Base-by-base conservation (phyloP, 495 filamentous ascomycete species). In the Cladorrhinum samala region DNA sequence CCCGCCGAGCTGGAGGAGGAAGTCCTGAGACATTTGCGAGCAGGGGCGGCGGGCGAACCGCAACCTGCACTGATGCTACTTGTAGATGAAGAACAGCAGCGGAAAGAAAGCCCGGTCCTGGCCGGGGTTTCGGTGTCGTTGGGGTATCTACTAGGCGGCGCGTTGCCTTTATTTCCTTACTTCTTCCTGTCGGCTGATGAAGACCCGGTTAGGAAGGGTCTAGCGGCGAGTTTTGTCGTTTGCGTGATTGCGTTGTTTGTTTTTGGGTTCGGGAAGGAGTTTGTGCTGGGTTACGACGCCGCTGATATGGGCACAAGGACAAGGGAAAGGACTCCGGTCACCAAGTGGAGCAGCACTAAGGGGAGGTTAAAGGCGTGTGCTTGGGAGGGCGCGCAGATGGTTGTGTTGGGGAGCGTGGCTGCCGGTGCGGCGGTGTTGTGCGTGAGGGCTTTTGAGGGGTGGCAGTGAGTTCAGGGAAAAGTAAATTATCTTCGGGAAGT, bases 161-260 rank as follows among this genome's bases (percentile, higher is more conserved):
- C 87, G 20, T 68, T 90, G 0, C 86, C 86, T 9, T 66, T 91
- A 7, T 61, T 88, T n/a, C 87, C 87, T 3, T 91, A 91, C 63
- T 84, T 91, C 60, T 86, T 85, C 54, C 82, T 89, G 3, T n/a
- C n/a, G 0, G 11, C 7, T 6, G 30, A 14, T 20, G 45, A 47
- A 30, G 27, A 68, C 2, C 67, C 79, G n/a, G 82, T 87, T 1
- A 73, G 76, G 46, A 44, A 74, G 14, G 88, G 83, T 18, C 66
- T 92, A 59, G 71, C 71, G 18, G 85, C 83, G 77, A 88, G 84
- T 38, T 86, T 90, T 44, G 74, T 69, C 0, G 78, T 86, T 2
- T 90, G 88, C 78, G 76, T 78, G 6, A 51, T 87, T 18, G 83
- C 86, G 0, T 63, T 92, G 49, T 89, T 89, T 59, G 55, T 77